Conservation (phyloP, 2,329 filamentous ascomycete species). For the Lachnellula occidentalis region DNA sequence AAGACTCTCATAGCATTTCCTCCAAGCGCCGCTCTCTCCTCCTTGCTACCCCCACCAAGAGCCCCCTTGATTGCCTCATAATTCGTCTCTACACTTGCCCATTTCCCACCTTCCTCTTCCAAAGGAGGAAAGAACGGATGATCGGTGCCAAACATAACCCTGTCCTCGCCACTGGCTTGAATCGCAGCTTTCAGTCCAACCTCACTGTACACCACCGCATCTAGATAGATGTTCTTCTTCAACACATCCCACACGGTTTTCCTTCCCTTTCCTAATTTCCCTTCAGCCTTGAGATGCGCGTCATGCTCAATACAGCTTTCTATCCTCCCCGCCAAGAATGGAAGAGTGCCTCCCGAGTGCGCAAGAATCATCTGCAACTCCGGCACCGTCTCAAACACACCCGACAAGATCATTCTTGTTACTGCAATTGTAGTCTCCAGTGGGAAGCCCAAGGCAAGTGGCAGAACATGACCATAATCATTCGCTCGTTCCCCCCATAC, state of each 20-base stretch:
- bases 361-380: constrained; percentile 71
- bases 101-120: constrained; percentile 56
- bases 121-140: constrained; percentile 83
- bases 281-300: constrained; percentile 62
- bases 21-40: constrained; percentile 51
- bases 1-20: constrained; percentile 53
- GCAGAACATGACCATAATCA: constrained; percentile 82
- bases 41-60: constrained; percentile 41
- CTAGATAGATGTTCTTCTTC: constrained; percentile 76
- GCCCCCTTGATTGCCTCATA: constrained; percentile 49
- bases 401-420: constrained; percentile 78
- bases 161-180: constrained; percentile 60
- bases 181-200: constrained; percentile 68
- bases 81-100: constrained; percentile 63
- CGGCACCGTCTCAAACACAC: constrained; percentile 73
- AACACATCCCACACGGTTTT: constrained; percentile 58
- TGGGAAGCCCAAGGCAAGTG: constrained; percentile 80
- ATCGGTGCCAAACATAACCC: constrained; percentile 76
- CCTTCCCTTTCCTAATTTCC: constrained; percentile 45
- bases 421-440: constrained; percentile 91
- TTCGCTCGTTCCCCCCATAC: constrained; percentile 70
- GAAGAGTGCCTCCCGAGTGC: constrained; percentile 82
- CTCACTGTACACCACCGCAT: constrained; percentile 78
- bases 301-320: constrained; percentile 86
- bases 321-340: constrained; percentile 81